Base-by-base conservation (phyloP, 2,329 filamentous ascomycete species). In the Aspergillus novoparasiticus region DNA sequence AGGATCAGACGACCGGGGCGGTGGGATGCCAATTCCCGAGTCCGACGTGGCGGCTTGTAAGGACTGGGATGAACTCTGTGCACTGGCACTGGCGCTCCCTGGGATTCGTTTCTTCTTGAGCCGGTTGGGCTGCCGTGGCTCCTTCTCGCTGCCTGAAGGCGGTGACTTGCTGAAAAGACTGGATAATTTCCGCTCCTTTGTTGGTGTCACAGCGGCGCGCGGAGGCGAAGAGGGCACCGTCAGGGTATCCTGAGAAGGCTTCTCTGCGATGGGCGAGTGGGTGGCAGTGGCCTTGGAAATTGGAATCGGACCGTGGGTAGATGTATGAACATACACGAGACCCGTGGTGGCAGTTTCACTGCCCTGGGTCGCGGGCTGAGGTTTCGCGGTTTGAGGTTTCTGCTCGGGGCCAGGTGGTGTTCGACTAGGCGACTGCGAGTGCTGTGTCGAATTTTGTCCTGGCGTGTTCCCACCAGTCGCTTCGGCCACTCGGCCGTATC, bases 1-100 rank as follows among this genome's bases (percentile, higher is more conserved):
- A 19, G 68, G 57, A 19, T 76, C 75, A 23, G 76, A 64, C 45
- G 72, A 69, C 16, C 66, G 65, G 59, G 69, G 60, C 21, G 66
- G 64, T 58, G 72, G 73, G 41, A 69, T 60, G 28, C 68, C 64
- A 36, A 83, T 28, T 76, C 80, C 63, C 75, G 81, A 28, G 79
- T 86, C 74, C 16, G 71, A 74, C 10, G 76, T 73, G 19, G 73
- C 73, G 6, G 67, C 83, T 36, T 80, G 79, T n/a, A 96, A 81
- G 9, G 94, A 97, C 19, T 91, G 87, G 8, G 87, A 90, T 19
- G 95, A 98, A 73, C 94, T 97, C 67, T 97, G 93, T 0, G 94
- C 94, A 74, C 94, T 97, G 23, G 89, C 90, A 69, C 93, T 94
- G 26, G 90, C 80, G 72, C 91, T 92, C 48, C 88, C 89, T 0